Percentiles rank a stretch among this genome's conserved stretches.
These are phyloP conservation scores for Saussurea involucrata DNA, from an alignment of 129 eudicot species.

Conservation along the genomic window DNA sequence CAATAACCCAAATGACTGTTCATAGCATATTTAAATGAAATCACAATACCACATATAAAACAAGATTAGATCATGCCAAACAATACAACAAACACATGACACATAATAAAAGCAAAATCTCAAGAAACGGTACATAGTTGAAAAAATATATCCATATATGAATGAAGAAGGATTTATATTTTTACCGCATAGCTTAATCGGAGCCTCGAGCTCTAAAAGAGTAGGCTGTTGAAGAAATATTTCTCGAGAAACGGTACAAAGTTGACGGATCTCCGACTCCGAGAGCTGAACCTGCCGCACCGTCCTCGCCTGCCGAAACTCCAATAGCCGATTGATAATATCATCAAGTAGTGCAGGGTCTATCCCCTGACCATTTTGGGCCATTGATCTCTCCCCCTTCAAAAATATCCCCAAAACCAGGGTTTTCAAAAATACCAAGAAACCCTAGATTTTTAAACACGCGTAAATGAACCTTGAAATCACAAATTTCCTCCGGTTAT, in stretches of 20 bases:
- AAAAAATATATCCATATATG: background rate
- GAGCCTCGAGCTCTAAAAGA: slow-evolving; percentile 81
- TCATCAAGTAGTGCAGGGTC: slow-evolving; percentile 61
- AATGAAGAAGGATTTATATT: background rate
- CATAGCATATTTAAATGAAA: background rate
- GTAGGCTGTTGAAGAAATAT: slow-evolving; percentile 71
- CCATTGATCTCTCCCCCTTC: slow-evolving; percentile 27
- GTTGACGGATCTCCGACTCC: slow-evolving; percentile 73
- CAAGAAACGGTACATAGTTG: background rate
- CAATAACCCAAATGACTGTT: background rate
- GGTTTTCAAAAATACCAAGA: slow-evolving; percentile 12
- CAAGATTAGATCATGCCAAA: background rate
- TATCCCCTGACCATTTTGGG: slow-evolving; percentile 49
- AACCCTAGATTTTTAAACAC: slow-evolving; percentile 28
- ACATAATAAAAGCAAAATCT: background rate
- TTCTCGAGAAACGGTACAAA: slow-evolving; percentile 51
- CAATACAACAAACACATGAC: background rate
- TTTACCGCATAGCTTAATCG: slow-evolving; percentile 87
- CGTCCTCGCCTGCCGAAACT: slow-evolving; percentile 53
- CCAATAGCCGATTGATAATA: slow-evolving; percentile 58
- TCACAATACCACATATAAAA: background rate
- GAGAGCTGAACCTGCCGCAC: slow-evolving; percentile 72
- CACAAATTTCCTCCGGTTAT: background rate
- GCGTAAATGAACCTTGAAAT: background rate
- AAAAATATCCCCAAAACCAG: slow-evolving; percentile 1